Base-by-base conservation (phyloP, 2,329 filamentous ascomycete genomes). In the Akanthomyces uredinophilus region DNA sequence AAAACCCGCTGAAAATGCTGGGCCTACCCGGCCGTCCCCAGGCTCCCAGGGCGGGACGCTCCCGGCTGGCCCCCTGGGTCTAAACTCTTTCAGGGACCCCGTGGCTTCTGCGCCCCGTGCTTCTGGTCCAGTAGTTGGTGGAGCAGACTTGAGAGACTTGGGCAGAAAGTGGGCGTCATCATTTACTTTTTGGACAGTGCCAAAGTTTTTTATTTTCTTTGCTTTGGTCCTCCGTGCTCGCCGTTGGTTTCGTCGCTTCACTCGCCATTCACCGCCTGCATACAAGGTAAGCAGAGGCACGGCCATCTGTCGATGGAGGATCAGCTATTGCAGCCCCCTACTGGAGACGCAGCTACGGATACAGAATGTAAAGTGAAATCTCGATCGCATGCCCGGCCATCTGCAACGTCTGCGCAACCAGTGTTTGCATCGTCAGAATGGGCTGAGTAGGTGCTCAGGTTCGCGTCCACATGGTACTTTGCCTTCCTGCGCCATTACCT, bases 101-200 rank as follows among this genome's bases (percentile, higher is more conserved):
- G 50, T 41, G 37, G 35, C 46, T 44, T 47, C 50, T 46, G 41
- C 35, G 3, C 44, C n/a, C n/a, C n/a, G 29, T 32, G 29, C 29
- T 32, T 32, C 29, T 32, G 29, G 4, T 35, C 32, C 7, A 8
- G 10, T 35, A 35, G 32, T 35, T 54, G n/a, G 49, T 54, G 27
- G 41, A 56, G 53, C 14, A 18, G 29, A 50, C 47, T 37, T 35
- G 32, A 35, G 32, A 43, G 37, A 35, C 46, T 59, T 51, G 46
- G 46, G 56, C 46, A 41, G 32, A 59, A 59, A 59, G 56, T 43
- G 56, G 56, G 56, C 46, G 56, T 51, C 56, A 32, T 59, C 35
- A 59, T 51, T 58, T 41, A 20, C 54, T 51, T 50, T 50, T 39
- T 13, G 44, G 44, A 51, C 43, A 18, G 46, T 18, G 32, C 18